Conservation (phyloP, 1,284 basidiomycete species). For the Cutaneotrichosporon arboriforme region DNA sequence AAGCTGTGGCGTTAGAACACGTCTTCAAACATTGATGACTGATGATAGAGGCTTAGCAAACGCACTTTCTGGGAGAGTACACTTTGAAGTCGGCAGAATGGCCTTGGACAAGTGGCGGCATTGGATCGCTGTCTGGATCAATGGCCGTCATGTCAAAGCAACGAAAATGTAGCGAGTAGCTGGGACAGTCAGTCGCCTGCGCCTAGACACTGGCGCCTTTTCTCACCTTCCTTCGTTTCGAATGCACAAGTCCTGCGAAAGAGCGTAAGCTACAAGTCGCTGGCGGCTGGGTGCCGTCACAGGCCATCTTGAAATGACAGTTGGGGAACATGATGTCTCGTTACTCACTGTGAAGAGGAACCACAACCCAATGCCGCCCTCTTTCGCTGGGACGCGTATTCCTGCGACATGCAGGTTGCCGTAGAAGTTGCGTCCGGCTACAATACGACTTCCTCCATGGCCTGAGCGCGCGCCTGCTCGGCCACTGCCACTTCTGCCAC, state of each 20-base stretch:
- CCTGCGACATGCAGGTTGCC: slow-evolving; percentile 38
- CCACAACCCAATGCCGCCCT: slow-evolving; percentile 38
- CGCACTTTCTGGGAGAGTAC: slow-evolving; percentile 41
- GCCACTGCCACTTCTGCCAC: slow-evolving; percentile 1
- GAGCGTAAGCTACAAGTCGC: background rate
- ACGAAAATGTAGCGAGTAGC: slow-evolving; percentile 35
- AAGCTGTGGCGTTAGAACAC: slow-evolving; percentile 21
- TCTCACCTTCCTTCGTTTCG: slow-evolving; percentile 38
- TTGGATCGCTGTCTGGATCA: slow-evolving; percentile 4
- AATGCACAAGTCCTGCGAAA: slow-evolving; percentile 35
- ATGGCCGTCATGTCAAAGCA: slow-evolving; percentile 35
- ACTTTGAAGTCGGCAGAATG: slow-evolving; percentile 33
- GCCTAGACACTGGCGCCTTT: too few species aligned
- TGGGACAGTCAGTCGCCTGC: background rate
- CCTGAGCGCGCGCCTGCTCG: slow-evolving; percentile 1
- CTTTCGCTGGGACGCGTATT: slow-evolving; percentile 30
- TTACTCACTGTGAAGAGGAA: slow-evolving; percentile 41
- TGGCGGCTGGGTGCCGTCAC: too few species aligned
- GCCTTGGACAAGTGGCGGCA: slow-evolving; percentile 26
- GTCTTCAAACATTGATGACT: too few species aligned
- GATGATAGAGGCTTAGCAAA: too few species aligned
- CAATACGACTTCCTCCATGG: background rate
- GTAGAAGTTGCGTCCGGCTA: slow-evolving; percentile 28
- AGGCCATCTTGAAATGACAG: too few species aligned
- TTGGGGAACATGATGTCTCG: too few species aligned